Evolutionary conservation across 2,329 filamentous ascomycete genomes (phyloP).

Genomic region (Teratosphaeriaceae sp.): DNA sequence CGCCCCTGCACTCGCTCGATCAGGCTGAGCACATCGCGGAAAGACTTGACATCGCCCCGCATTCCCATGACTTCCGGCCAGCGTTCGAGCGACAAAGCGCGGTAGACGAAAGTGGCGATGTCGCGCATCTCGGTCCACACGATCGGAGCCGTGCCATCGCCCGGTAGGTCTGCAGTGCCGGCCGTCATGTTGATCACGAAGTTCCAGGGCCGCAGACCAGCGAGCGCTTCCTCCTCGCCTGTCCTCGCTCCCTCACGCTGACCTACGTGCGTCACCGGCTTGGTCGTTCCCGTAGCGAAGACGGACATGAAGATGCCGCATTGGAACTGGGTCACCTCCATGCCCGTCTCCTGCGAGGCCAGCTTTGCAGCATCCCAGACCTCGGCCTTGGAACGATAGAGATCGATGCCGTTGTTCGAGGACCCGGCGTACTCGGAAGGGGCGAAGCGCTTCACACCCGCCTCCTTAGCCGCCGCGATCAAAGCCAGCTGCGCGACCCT

Average conservation of each 20-base stretch:
- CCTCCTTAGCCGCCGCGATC: slow-evolving; percentile 51
- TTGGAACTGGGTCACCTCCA: slow-evolving; percentile 23
- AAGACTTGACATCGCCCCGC: slow-evolving; percentile 21
- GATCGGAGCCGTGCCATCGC: slow-evolving; percentile 39
- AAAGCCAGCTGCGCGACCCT: slow-evolving; percentile 40
- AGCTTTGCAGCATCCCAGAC: slow-evolving; percentile 18
- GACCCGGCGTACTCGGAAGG: slow-evolving; percentile 49
- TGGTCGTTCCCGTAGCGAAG: slow-evolving; percentile 24
- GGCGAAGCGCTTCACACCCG: slow-evolving; percentile 54
- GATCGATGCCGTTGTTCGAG: slow-evolving; percentile 20
- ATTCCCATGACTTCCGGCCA: slow-evolving; percentile 41
- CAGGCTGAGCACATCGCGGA: slow-evolving; percentile 19
- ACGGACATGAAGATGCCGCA: slow-evolving; percentile 25
- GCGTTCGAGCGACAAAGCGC: slow-evolving; percentile 33
- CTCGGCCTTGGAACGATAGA: slow-evolving; percentile 18
- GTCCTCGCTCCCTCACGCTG: slow-evolving; percentile 14
- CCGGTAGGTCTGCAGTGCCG: slow-evolving; percentile 44
- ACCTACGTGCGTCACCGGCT: slow-evolving; percentile 17
- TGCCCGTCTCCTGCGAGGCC: slow-evolving; percentile 10
- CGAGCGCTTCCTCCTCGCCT: slow-evolving; percentile 26
- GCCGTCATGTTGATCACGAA: slow-evolving; percentile 41
- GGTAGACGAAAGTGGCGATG: slow-evolving; percentile 42
- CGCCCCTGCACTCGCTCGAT: slow-evolving; percentile 22
- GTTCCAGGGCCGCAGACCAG: slow-evolving; percentile 30
- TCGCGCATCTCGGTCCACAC: slow-evolving; percentile 46